Evolutionary conservation across 31 red algal species (phyloP), one percentile per base, ranked within the genome.

Genomic region (Asparagopsis taxiformis): DNA sequence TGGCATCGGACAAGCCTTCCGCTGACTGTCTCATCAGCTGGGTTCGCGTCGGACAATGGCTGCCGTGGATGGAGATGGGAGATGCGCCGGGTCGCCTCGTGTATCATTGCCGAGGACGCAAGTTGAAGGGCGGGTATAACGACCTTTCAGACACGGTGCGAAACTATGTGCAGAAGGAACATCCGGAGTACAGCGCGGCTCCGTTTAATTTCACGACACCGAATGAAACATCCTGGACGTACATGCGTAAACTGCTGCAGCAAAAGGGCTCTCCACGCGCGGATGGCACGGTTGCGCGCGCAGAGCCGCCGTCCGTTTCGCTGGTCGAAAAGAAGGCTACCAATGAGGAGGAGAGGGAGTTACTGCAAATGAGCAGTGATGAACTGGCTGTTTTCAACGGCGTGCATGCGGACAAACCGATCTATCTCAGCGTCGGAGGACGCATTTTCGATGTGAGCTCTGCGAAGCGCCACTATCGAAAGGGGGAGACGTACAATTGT

Each of bases 31-130:
- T 72, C 17, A 84, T 91, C 28, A 79, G 70, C 29, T 97, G 93
- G 93, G 70, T 84, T 17, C 82, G 93, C 59, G 69, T 97, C 29
- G 74, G 88, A n/a, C 93, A 91, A 60, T 97, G 93, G 93, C 75
- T 97, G 16, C 93, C 93, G 21, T 97, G 80, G 80, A 97, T 97
- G 93, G 51, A 80, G 25, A 97, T 97, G 93, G 87, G 82, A 39
- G 69, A 78, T 41, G 46, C 60, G 2, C 72, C 80, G 2, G 93
- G 93, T 30, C 79, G 83, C 20, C 68, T 97, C 3, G 68, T 97
- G 13, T 97, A 97, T 69, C 93, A 97, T 56, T 92, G 88, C 52
- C 72, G 87, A 11, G 88, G 87, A 19, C 62, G 72, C 48, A 87
- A 84, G 59, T 70, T 97, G n/a, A 33, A 51, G 21, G 55, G 58